These are phyloP conservation scores for Coniferiporia weirii DNA, from an alignment of 1,284 basidiomycete species.

Conservation along the genomic window DNA sequence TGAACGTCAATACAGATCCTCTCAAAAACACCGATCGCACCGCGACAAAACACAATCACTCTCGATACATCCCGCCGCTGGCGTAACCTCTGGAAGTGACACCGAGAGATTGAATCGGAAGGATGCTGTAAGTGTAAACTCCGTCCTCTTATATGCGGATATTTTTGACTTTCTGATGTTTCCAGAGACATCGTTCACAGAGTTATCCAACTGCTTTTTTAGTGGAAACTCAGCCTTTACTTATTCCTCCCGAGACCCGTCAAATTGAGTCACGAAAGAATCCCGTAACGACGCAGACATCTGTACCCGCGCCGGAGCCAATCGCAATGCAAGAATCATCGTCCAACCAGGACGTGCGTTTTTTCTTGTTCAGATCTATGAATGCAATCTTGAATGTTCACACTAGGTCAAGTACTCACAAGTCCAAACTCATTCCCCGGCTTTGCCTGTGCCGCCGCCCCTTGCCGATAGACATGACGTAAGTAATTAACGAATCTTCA, in stretches of 20 bases:
- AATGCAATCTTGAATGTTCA: not conserved
- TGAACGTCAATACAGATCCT: not conserved
- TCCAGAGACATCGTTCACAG: slow-evolving; percentile 5
- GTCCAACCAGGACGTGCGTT: not conserved
- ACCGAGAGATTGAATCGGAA: slow-evolving; percentile 7
- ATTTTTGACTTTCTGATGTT: not conserved
- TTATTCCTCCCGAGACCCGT: not conserved
- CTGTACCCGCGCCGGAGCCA: not conserved
- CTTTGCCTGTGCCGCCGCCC: not conserved
- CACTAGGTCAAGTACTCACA: not conserved
- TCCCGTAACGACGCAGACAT: not conserved
- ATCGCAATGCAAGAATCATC: not conserved
- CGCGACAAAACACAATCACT: slow-evolving; percentile 12
- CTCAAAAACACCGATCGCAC: slow-evolving; percentile 8
- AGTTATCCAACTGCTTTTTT: not conserved
- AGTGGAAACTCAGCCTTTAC: not conserved
- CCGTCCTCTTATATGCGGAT: not conserved
- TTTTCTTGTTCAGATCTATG: not conserved
- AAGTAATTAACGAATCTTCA: not conserved
- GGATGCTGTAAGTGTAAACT: slow-evolving; percentile 15
- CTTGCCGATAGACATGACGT: not conserved
- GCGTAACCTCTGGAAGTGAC: slow-evolving; percentile 13
- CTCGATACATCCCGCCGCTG: not conserved
- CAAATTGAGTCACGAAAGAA: not conserved
- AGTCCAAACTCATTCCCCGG: not conserved